phyloP scores from a whole-genome alignment of 2,329 filamentous ascomycete genomes.

The Aureobasidium pullulans region DNA sequence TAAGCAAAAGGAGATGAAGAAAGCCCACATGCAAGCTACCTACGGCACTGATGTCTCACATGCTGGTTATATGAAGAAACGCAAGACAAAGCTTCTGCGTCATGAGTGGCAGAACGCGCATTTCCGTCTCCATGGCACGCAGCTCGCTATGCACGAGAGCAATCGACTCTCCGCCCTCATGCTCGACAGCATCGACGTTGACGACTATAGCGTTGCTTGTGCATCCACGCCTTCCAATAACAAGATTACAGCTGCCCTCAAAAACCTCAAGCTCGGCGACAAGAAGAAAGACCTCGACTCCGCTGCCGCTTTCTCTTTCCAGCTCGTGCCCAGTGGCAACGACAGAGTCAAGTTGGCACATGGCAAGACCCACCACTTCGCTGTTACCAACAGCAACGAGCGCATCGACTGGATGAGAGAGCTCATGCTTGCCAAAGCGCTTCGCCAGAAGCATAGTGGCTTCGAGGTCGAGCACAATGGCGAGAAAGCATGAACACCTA shows the following conservation, averaged over 20 bases:
- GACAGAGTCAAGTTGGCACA: conserved; percentile 41
- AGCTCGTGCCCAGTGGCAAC: conserved; percentile 61
- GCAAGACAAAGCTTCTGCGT: conserved; percentile 78
- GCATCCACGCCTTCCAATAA: conserved; percentile 65
- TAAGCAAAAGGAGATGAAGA: conserved; percentile 13
- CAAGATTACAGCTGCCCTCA: conserved; percentile 84
- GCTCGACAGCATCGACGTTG: conserved; percentile 75
- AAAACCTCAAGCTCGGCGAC: conserved; percentile 58
- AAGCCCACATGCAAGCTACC: conserved; percentile 18
- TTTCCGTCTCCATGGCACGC: conserved; percentile 65
- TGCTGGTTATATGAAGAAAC: conserved; percentile 89
- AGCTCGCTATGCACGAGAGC: conserved; percentile 59
- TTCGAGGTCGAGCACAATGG: conserved; percentile 53
- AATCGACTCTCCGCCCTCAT: conserved; percentile 51
- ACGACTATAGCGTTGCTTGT: conserved; percentile 83
- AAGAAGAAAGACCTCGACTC: conserved; percentile 45
- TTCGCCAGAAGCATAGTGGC: conserved; percentile 75
- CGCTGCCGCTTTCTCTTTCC: conserved; percentile 64
- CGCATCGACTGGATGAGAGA: conserved; percentile 97
- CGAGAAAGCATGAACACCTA: background rate
- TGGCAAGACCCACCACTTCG: conserved; percentile 88
- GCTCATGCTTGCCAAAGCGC: conserved; percentile 81
- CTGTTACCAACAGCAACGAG: conserved; percentile 78
- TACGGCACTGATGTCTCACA: conserved; percentile 41
- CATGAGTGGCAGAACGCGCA: conserved; percentile 93